These are phyloP conservation scores for Dendrostoma leiphaemia DNA, from an alignment of 2,329 filamentous ascomycete species.

Conservation along the genomic window DNA sequence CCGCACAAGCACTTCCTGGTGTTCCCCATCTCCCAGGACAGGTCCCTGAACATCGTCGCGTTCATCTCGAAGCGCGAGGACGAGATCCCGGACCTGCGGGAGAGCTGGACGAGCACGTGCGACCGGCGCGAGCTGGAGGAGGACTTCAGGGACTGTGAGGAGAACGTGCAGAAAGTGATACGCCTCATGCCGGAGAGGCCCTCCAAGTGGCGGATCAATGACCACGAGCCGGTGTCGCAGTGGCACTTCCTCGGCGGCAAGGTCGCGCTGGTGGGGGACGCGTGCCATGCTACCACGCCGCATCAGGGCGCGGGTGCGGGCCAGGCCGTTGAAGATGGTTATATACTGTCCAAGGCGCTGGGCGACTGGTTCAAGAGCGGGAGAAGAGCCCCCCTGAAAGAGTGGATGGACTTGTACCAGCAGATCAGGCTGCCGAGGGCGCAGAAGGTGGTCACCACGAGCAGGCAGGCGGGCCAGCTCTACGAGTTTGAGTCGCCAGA, in stretches of 20 bases:
- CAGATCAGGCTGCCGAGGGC: conserved; percentile 28
- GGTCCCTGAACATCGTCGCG: conserved; percentile 20
- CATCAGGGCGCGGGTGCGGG: conserved; percentile 21
- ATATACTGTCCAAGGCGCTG: conserved; percentile 19
- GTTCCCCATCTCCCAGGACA: conserved; percentile 17
- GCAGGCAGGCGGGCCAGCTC: conserved; percentile 27
- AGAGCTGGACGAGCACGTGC: conserved; percentile 17
- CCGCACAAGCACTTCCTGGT: conserved; percentile 15
- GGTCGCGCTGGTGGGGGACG: conserved; percentile 13
- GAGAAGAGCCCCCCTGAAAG: not conserved
- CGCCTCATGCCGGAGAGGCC: conserved; percentile 16
- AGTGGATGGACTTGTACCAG: conserved; percentile 28
- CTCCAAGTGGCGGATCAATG: conserved; percentile 27
- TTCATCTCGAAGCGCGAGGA: conserved; percentile 18
- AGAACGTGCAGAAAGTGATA: conserved; percentile 18
- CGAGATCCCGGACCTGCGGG: conserved; percentile 15
- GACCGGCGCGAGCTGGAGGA: conserved; percentile 14
- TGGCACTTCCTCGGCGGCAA: conserved; percentile 21
- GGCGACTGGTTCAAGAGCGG: conserved; percentile 4
- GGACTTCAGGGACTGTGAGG: conserved; percentile 21
- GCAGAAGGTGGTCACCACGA: conserved; percentile 29
- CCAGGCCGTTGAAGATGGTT: conserved; percentile 22
- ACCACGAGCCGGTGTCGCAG: conserved; percentile 23
- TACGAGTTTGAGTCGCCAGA: conserved; percentile 31
- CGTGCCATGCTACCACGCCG: conserved; percentile 19